phyloP scores from a whole-genome alignment of 306 rosid genomes.

The Nissolia schottii region DNA sequence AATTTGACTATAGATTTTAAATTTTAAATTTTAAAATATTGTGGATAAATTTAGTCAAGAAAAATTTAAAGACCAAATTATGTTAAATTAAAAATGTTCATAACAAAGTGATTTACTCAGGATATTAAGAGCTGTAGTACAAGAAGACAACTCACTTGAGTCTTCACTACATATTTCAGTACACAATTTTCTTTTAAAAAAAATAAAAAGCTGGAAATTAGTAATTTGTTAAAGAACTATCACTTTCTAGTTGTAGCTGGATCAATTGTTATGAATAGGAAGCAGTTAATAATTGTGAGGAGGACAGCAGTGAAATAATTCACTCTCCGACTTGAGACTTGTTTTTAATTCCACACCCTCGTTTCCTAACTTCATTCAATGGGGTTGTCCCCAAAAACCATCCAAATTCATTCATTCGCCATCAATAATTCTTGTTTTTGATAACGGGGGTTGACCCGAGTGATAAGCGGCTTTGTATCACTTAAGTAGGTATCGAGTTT shows the following conservation, averaged over 20 bases:
- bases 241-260: slow-evolving; percentile 31
- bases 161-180: neutral
- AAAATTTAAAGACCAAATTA: no score
- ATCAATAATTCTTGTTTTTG: neutral
- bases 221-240: slow-evolving; percentile 18
- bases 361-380: slow-evolving; percentile 27
- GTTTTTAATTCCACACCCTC: slow-evolving; percentile 10
- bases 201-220: neutral
- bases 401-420: neutral
- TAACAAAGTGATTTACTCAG: no score
- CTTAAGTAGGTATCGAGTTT: no score
- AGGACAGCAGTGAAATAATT: slow-evolving; percentile 34
- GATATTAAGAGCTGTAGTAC: neutral
- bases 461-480: no score
- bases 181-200: neutral
- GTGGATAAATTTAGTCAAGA: no score
- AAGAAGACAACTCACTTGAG: neutral
- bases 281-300: slow-evolving; percentile 29
- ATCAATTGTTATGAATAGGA: slow-evolving; percentile 22
- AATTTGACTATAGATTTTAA: no score
- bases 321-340: slow-evolving; percentile 23
- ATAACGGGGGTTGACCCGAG: no score
- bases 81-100: no score
- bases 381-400: neutral
- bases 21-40: no score